A percentile compares a stretch with the other conserved stretches of the same genome.
Conservation (phyloP, 495 filamentous ascomycete species). For the Hyphodiscus hymeniophilus region DNA sequence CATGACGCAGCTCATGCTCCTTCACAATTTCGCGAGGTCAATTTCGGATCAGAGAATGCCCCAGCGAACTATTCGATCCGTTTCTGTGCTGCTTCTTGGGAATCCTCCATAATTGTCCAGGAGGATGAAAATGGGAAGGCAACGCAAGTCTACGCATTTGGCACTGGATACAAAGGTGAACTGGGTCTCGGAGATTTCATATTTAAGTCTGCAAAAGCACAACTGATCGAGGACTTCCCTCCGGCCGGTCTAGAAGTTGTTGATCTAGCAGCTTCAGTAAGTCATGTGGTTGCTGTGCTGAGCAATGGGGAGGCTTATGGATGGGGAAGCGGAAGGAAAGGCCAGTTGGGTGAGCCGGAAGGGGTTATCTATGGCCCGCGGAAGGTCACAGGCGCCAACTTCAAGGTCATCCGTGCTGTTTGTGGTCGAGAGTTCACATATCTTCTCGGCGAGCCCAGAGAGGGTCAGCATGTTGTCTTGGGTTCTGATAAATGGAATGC, state of each 20-base stretch:
- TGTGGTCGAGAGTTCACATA: constrained; percentile 82
- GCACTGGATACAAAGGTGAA: constrained; percentile 61
- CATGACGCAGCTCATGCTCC: constrained; percentile 24
- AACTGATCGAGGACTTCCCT: constrained; percentile 51
- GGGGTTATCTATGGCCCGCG: constrained; percentile 48
- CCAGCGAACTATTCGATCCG: constrained; percentile 22
- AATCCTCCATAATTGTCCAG: constrained; percentile 51
- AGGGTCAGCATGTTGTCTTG: constrained; percentile 51
- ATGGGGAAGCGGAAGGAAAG: constrained; percentile 81
- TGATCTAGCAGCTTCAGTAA: constrained; percentile 61
- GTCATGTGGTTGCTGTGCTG: constrained; percentile 66
- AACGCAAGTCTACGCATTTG: constrained; percentile 49
- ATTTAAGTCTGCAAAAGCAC: constrained; percentile 22
- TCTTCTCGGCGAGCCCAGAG: constrained; percentile 43
- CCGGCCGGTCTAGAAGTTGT: constrained; percentile 40
- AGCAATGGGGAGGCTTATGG: constrained; percentile 72
- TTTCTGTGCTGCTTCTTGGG: constrained; percentile 66
- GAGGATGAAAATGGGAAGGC: constrained; percentile 25
- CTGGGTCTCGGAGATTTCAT: constrained; percentile 49
- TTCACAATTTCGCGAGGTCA: constrained; percentile 13
- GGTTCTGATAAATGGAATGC: constrained; percentile 66
- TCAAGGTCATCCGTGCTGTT: constrained; percentile 47
- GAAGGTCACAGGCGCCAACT: constrained; percentile 47
- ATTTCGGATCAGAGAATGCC: constrained; percentile 9
- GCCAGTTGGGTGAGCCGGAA: constrained; percentile 58